These are phyloP conservation scores for Turnera subulata DNA, from an alignment of 345 rosid species.

Conservation along the genomic window DNA sequence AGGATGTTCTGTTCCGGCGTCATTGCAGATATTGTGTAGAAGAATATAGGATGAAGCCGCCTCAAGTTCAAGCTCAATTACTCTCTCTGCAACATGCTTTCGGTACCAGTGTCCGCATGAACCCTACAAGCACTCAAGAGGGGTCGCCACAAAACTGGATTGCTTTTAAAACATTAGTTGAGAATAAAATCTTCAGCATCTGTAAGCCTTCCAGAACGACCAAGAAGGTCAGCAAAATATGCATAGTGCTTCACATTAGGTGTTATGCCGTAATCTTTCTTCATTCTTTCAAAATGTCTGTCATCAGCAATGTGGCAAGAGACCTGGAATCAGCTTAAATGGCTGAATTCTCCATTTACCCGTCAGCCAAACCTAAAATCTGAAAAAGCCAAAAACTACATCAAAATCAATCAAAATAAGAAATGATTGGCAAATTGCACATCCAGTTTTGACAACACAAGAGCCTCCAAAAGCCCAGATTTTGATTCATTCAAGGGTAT, in stretches of 20 bases:
- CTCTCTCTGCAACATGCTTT: constrained; percentile 41
- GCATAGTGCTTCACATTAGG: constrained; percentile 38
- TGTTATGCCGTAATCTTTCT: constrained; percentile 20
- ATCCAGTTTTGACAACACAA: neutral
- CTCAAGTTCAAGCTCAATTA: constrained; percentile 42
- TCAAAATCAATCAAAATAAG: neutral
- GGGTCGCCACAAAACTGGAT: constrained; percentile 50
- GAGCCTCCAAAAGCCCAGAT: neutral
- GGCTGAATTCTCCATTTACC: constrained; percentile 72
- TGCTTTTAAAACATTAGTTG: constrained; percentile 33
- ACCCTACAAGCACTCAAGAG: constrained; percentile 48
- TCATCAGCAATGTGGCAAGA: constrained; percentile 62
- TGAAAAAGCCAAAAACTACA: constrained; percentile 17
- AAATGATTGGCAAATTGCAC: no score
- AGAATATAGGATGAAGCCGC: constrained; percentile 45
- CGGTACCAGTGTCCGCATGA: constrained; percentile 27
- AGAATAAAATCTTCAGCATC: constrained; percentile 42
- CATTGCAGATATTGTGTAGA: constrained; percentile 37
- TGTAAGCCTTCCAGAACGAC: constrained; percentile 39
- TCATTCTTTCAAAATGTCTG: constrained; percentile 41
- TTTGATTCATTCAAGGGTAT: neutral
- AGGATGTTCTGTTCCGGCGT: constrained; percentile 32
- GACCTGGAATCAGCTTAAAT: constrained; percentile 84
- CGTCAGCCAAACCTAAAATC: constrained; percentile 75
- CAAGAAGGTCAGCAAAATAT: constrained; percentile 44